phyloP scores from a whole-genome alignment of 177 flowering plant species.

The Tripterygium wilfordii region DNA sequence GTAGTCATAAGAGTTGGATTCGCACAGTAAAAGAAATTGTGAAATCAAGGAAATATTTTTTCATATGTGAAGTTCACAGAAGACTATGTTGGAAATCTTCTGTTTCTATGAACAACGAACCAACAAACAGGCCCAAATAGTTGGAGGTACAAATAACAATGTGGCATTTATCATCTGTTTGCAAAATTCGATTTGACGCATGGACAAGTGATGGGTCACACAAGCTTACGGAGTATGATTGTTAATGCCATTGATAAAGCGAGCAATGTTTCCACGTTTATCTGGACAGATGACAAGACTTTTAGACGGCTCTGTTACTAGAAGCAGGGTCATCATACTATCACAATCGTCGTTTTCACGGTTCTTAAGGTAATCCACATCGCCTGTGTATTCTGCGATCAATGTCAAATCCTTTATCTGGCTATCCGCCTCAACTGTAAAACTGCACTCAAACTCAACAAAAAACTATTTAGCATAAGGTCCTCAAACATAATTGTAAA shows the following conservation, averaged over 20 bases:
- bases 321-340: slow-evolving; percentile 76
- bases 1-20: background rate
- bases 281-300: slow-evolving; percentile 78
- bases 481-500: slow-evolving; percentile 1
- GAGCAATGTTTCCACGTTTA: slow-evolving; percentile 66
- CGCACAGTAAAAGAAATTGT: too few relatives aligned
- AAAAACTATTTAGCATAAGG: background rate
- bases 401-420: slow-evolving; percentile 62
- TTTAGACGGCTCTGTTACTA: slow-evolving; percentile 35
- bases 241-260: slow-evolving; percentile 78
- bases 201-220: background rate
- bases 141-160: too few relatives aligned
- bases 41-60: background rate
- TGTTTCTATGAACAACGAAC: too few relatives aligned
- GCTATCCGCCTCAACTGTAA: slow-evolving; percentile 62
- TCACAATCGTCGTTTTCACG: slow-evolving; percentile 74
- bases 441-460: slow-evolving; percentile 35
- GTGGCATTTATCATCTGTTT: too few relatives aligned
- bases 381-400: slow-evolving; percentile 65
- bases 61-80: background rate
- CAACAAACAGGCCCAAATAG: too few relatives aligned
- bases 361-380: slow-evolving; percentile 62
- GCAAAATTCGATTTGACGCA: background rate
- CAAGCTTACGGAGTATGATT: slow-evolving; percentile 60
- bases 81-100: too few relatives aligned